Evolutionary conservation across 352 stramenopile species (phyloP).

Genomic region (Globisporangium yorkense): DNA sequence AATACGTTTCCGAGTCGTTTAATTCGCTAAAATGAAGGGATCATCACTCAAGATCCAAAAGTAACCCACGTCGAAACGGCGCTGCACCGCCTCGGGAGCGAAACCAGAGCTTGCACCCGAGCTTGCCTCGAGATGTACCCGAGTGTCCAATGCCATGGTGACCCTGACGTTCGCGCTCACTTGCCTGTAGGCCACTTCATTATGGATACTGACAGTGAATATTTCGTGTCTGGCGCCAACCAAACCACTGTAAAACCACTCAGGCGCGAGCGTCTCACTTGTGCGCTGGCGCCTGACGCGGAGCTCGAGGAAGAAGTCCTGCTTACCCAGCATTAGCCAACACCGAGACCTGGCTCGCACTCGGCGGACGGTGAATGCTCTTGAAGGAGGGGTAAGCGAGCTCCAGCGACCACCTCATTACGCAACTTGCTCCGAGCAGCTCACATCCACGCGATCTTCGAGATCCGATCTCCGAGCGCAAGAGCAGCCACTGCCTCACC

Average conservation of each 20-base stretch:
- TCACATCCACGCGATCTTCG: constrained; percentile 3
- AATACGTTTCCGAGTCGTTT: not conserved
- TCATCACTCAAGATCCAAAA: not conserved
- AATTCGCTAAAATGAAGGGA: not conserved
- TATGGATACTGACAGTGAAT: not conserved
- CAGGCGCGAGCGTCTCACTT: not conserved
- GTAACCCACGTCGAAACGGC: constrained; percentile 1
- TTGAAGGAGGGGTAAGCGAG: not conserved
- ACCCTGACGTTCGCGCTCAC: not conserved
- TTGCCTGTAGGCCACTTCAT: not conserved
- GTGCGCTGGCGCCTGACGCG: not conserved
- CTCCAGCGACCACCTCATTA: constrained; percentile 12
- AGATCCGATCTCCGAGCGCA: not conserved
- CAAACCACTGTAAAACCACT: not conserved
- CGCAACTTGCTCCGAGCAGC: constrained; percentile 1
- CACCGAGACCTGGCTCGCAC: not conserved
- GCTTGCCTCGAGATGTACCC: not conserved
- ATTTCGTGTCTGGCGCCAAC: not conserved
- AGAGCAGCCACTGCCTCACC: too few relatives aligned
- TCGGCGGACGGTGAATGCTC: not conserved
- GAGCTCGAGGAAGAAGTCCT: not conserved
- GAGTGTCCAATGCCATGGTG: not conserved
- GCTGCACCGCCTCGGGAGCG: not conserved
- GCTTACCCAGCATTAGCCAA: constrained; percentile 1
- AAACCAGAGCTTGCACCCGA: not conserved